Evolutionary conservation across 495 filamentous ascomycete species (phyloP).

Genomic region (Sordaria brevicollis): DNA sequence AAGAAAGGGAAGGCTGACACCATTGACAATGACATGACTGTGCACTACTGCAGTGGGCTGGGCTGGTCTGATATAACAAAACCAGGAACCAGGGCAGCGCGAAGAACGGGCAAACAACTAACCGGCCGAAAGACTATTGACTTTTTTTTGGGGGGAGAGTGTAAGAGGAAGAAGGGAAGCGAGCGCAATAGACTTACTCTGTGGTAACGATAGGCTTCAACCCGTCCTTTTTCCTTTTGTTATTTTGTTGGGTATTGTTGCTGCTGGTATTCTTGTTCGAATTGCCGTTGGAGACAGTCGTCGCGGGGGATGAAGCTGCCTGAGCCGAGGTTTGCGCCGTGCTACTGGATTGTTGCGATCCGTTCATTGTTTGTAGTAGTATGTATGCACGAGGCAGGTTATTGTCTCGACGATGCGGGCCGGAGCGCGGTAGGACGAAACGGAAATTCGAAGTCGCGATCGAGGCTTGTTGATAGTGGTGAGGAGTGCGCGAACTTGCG

Average conservation of each 20-base stretch:
- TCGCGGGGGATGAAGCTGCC: slow-evolving; percentile 10
- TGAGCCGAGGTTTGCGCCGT: slow-evolving; percentile 16
- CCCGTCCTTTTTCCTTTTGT: slow-evolving; percentile 84
- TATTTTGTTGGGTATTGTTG: slow-evolving; percentile 40
- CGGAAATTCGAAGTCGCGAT: not conserved
- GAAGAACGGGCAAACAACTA: slow-evolving; percentile 23
- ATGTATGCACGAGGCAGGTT: not conserved
- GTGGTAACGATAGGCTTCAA: slow-evolving; percentile 86
- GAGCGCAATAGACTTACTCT: slow-evolving; percentile 41
- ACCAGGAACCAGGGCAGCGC: not conserved
- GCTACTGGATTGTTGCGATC: slow-evolving; percentile 15
- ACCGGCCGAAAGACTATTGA: slow-evolving; percentile 14
- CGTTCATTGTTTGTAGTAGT: slow-evolving; percentile 24
- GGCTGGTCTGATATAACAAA: too few relatives aligned
- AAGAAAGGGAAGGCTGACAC: not conserved
- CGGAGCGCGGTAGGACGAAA: not conserved
- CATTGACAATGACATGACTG: too few relatives aligned
- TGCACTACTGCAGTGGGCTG: not conserved
- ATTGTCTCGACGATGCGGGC: not conserved
- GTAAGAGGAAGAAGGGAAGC: slow-evolving; percentile 10
- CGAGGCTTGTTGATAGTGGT: not conserved
- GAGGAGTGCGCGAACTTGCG: not conserved
- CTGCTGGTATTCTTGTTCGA: slow-evolving; percentile 33
- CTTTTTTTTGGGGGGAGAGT: slow-evolving; percentile 17
- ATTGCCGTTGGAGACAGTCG: slow-evolving; percentile 21